phyloP scores from a whole-genome alignment of 2,329 filamentous ascomycete genomes.

The Aspergillus sp. region DNA sequence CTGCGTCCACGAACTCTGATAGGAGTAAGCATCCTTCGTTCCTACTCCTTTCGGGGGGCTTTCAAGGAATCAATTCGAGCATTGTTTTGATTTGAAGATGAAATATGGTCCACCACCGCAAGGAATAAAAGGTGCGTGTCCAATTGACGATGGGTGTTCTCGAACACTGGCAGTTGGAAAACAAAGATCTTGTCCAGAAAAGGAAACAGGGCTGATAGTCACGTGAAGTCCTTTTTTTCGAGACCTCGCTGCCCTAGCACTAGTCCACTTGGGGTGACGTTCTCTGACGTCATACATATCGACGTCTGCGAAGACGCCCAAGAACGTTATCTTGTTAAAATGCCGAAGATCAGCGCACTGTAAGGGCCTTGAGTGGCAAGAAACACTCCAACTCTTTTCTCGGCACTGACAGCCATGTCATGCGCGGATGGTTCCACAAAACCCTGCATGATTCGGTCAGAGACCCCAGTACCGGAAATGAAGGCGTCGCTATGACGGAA shows the following conservation, averaged over 20 bases:
- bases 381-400: neutral
- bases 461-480: conserved; percentile 1
- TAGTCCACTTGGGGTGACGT: neutral
- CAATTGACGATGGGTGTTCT: neutral
- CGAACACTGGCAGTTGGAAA: neutral
- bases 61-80: neutral
- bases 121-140: neutral
- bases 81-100: neutral
- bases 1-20: conserved; percentile 38
- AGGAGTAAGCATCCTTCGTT: conserved; percentile 31
- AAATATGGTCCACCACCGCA: neutral
- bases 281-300: conserved; percentile 1
- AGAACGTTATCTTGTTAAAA: neutral
- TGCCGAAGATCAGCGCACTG: neutral
- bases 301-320: neutral
- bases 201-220: conserved; percentile 9
- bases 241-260: conserved; percentile 4
- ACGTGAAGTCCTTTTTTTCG: conserved; percentile 11
- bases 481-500: conserved; percentile 24
- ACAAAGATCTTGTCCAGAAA: conserved; percentile 6
- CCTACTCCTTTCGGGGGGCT: neutral
- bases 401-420: conserved; percentile 9
- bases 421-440: conserved; percentile 53
- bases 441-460: conserved; percentile 9
- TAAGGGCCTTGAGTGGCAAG: conserved; percentile 3